phyloP scores from a whole-genome alignment of 1,284 basidiomycete species.

The Agaricales sp. region DNA sequence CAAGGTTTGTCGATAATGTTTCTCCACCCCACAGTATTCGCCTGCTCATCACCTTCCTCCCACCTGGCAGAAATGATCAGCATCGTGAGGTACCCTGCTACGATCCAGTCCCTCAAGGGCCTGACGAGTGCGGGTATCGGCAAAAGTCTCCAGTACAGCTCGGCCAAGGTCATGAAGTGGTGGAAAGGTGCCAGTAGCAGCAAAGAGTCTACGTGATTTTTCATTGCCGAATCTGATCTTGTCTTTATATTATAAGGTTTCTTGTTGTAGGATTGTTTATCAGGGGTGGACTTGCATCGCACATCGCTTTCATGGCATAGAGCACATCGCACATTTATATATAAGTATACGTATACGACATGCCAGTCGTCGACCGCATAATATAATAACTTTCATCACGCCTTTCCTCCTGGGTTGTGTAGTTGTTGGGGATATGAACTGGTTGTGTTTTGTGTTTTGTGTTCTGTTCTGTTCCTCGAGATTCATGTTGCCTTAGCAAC shows the following conservation, averaged over 20 bases:
- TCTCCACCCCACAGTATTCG: conserved; percentile 1
- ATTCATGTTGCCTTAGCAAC: too few relatives aligned
- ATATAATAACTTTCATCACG: too few relatives aligned
- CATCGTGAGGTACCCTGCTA: conserved; percentile 79
- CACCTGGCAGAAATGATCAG: conserved; percentile 67
- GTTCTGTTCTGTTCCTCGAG: too few relatives aligned
- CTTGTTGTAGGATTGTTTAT: background rate
- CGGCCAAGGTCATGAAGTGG: conserved; percentile 80
- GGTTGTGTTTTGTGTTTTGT: too few relatives aligned
- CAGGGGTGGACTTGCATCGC: too few relatives aligned
- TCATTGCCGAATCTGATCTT: conserved; percentile 1
- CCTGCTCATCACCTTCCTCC: too few relatives aligned
- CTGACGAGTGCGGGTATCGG: conserved; percentile 72
- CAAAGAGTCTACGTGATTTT: background rate
- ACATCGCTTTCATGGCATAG: background rate
- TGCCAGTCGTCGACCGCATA: too few relatives aligned
- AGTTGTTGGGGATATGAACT: too few relatives aligned
- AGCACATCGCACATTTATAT: too few relatives aligned
- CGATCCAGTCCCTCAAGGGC: conserved; percentile 81
- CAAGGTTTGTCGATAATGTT: conserved; percentile 36
- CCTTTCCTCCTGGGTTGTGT: too few relatives aligned
- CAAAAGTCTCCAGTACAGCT: conserved; percentile 71
- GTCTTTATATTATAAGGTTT: too few relatives aligned
- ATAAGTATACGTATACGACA: too few relatives aligned
- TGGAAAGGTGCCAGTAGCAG: conserved; percentile 45